Base-by-base conservation (phyloP, 2,329 filamentous ascomycete genomes). In the Claviceps maximensis region DNA sequence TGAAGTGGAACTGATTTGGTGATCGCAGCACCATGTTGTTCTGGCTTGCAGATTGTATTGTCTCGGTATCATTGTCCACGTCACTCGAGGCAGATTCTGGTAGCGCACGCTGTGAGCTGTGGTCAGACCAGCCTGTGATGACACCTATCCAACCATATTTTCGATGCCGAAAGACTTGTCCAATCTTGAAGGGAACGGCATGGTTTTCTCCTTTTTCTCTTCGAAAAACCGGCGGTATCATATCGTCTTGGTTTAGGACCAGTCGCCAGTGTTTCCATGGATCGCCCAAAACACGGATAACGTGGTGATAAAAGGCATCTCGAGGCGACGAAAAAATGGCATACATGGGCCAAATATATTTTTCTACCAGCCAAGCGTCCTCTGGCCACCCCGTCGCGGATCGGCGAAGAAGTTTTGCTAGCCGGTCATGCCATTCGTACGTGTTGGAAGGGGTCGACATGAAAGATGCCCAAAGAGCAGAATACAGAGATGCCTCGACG, bases 101-200 rank as follows among this genome's bases (percentile, higher is more conserved):
- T 27, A 65, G 54, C 40, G n/a, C n/a, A n/a, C 58, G 59, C 38
- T 61, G 59, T 40, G 61, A 60, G 49, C 59, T 61, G 50, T 76
- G 74, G 63, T 74, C 70, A 49, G 86, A 83, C 90, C 91, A 98
- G n/a, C 90, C 90, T 15, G 86, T 87, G 54, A 98, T 86, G 27
- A 94, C 78, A 19, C 85, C 90, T 49, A 83, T 73, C 65, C 91
- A 95, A 21, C 77, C 73, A 65, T 93, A 95, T 47, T 89, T 79
- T 56, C 76, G 81, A 68, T 98, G 93, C 48, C 77, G 78, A 64
- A 97, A 95, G 7, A 95, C 77, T 60, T 94, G 86, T 1, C 93
- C 93, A 49, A 95, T 78, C 50, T 75, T 79, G 65, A 81, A 91
- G 1, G 64, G 59, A 31, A 67, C 61, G 4, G 59, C 57, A 33